These are phyloP conservation scores for Penicillium sp. DNA, from an alignment of 2,329 filamentous ascomycete species.

Conservation along the genomic window DNA sequence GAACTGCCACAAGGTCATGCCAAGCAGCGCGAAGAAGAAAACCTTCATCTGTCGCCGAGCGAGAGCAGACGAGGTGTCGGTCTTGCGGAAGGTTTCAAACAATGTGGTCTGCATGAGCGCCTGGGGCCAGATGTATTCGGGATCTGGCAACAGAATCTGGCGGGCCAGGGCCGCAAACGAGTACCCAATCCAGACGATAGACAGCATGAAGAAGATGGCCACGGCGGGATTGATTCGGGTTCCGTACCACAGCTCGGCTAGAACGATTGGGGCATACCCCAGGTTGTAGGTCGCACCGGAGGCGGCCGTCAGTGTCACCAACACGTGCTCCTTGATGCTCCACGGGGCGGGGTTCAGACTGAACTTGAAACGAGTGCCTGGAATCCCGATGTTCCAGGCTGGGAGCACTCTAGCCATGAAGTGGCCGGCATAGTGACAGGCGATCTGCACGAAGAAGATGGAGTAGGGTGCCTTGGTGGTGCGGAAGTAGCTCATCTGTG, in stretches of 20 bases:
- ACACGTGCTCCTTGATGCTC: slow-evolving; percentile 60
- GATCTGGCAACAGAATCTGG: slow-evolving; percentile 60
- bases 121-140: slow-evolving; percentile 57
- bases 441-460: slow-evolving; percentile 63
- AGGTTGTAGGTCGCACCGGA: slow-evolving; percentile 56
- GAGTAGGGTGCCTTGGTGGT: slow-evolving; percentile 62
- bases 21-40: slow-evolving; percentile 57
- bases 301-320: slow-evolving; percentile 57
- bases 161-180: slow-evolving; percentile 60
- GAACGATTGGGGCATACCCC: slow-evolving; percentile 54
- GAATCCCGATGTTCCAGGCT: slow-evolving; percentile 49
- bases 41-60: slow-evolving; percentile 58
- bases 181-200: slow-evolving; percentile 60
- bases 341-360: slow-evolving; percentile 59
- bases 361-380: slow-evolving; percentile 52
- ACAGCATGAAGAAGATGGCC: slow-evolving; percentile 62
- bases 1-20: slow-evolving; percentile 62
- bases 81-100: slow-evolving; percentile 56
- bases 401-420: slow-evolving; percentile 57
- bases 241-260: slow-evolving; percentile 61
- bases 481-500: slow-evolving; percentile 58
- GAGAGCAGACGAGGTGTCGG: slow-evolving; percentile 51
- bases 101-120: slow-evolving; percentile 59
- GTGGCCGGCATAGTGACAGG: slow-evolving; percentile 55
- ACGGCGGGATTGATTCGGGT: slow-evolving; percentile 55